Percentiles rank a stretch among this genome's conserved stretches.
These are phyloP conservation scores for Didymella keratinophila DNA, from an alignment of 2,329 filamentous ascomycete species.

Conservation along the genomic window DNA sequence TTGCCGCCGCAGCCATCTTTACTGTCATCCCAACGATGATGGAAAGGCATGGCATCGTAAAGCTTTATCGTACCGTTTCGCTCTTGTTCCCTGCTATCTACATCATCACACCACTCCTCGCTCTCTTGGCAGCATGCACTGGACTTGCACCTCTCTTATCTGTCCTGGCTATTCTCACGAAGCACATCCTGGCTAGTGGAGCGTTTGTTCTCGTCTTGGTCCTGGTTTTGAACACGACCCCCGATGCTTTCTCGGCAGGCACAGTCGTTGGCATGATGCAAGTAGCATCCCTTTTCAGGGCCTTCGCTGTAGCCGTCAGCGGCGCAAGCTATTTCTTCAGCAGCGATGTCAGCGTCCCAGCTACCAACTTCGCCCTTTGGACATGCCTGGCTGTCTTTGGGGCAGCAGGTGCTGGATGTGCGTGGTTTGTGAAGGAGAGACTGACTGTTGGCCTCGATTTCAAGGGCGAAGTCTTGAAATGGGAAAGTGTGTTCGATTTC, in stretches of 20 bases:
- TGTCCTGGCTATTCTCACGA: slow-evolving; percentile 52
- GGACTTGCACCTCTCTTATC: slow-evolving; percentile 50
- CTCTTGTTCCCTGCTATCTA: slow-evolving; percentile 53
- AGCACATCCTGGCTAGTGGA: slow-evolving; percentile 53
- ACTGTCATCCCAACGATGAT: slow-evolving; percentile 49
- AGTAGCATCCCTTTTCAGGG: slow-evolving; percentile 56
- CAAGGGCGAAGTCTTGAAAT: slow-evolving; percentile 53
- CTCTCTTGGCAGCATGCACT: slow-evolving; percentile 47
- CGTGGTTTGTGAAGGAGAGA: slow-evolving; percentile 55
- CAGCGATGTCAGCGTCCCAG: slow-evolving; percentile 53
- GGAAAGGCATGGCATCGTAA: slow-evolving; percentile 52
- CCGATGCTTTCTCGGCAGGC: slow-evolving; percentile 57
- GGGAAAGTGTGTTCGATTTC: slow-evolving; percentile 58
- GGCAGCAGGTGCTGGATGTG: slow-evolving; percentile 52
- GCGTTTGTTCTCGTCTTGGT: slow-evolving; percentile 55
- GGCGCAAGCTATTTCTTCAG: slow-evolving; percentile 57
- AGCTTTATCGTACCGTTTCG: slow-evolving; percentile 53
- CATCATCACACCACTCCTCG: slow-evolving; percentile 51
- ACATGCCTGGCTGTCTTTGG: slow-evolving; percentile 53
- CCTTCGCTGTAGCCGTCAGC: slow-evolving; percentile 56
- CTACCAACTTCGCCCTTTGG: slow-evolving; percentile 57
- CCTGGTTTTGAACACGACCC: slow-evolving; percentile 58
- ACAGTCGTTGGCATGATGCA: slow-evolving; percentile 59
- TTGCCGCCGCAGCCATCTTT: slow-evolving; percentile 52
- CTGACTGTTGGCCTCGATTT: slow-evolving; percentile 57